phyloP scores from a whole-genome alignment of 192 early-diverging fungal genomes.

The Coemansia sp. region DNA sequence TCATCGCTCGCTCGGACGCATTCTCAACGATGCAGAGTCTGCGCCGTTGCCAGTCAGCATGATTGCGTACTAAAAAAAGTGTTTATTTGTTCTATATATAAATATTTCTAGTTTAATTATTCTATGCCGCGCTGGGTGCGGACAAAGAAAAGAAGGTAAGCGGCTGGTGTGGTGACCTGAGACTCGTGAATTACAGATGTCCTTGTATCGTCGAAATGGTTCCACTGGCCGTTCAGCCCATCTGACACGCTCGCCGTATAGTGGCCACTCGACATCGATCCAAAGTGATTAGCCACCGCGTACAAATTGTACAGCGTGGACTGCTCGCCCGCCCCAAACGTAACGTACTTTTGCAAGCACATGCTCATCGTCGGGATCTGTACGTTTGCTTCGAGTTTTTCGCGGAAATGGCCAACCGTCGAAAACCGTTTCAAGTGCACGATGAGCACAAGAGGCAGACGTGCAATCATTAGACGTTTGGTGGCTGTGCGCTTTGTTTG shows the following conservation, averaged over 20 bases:
- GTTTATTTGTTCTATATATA: background rate
- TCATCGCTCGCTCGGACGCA: constrained; percentile 37
- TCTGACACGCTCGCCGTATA: constrained; percentile 74
- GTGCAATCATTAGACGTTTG: constrained; percentile 76
- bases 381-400: constrained; percentile 88
- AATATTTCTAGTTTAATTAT: constrained; percentile 1
- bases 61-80: constrained; percentile 25
- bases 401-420: constrained; percentile 85
- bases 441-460: constrained; percentile 84
- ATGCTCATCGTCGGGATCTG: constrained; percentile 73
- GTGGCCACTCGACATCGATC: constrained; percentile 72
- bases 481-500: constrained; percentile 68
- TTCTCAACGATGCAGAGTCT: constrained; percentile 21
- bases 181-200: constrained; percentile 44
- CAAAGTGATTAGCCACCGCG: constrained; percentile 81
- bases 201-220: constrained; percentile 84
- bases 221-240: constrained; percentile 68
- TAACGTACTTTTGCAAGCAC: constrained; percentile 59
- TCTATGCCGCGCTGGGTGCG: constrained; percentile 8
- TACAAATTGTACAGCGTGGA: constrained; percentile 72
- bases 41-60: constrained; percentile 38
- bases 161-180: constrained; percentile 41
- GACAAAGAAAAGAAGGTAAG: constrained; percentile 52
- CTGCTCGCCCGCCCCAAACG: constrained; percentile 18
- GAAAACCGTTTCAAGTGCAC: constrained; percentile 96